Percentiles rank a stretch among this genome's conserved stretches.
phyloP scores from a whole-genome alignment of 805 yeast species.

The Hanseniaspora singularis region DNA sequence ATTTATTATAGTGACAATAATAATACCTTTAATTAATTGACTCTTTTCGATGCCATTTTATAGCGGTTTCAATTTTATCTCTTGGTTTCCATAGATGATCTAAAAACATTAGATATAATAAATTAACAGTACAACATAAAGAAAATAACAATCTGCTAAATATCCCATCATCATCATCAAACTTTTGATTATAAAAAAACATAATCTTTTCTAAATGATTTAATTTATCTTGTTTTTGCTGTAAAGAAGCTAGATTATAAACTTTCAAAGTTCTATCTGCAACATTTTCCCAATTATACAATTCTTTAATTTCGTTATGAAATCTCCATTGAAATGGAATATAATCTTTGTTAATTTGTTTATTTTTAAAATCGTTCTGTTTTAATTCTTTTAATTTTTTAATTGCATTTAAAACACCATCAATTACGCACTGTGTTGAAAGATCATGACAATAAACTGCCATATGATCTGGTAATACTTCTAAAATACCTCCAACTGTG shows the following conservation, averaged over 20 bases:
- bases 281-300: conserved; percentile 89
- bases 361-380: background rate
- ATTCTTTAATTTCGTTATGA: conserved; percentile 60
- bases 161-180: conserved; percentile 41
- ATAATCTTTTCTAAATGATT: conserved; percentile 48
- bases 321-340: conserved; percentile 35
- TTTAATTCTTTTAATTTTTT: conserved; percentile 30
- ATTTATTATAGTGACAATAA: too few relatives aligned
- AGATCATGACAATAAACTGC: conserved; percentile 75
- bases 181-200: conserved; percentile 40
- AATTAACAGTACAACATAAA: conserved; percentile 70
- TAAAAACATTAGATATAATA: conserved; percentile 47
- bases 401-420: conserved; percentile 63
- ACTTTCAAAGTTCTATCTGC: conserved; percentile 78
- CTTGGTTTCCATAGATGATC: conserved; percentile 58
- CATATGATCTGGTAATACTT: conserved; percentile 87
- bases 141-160: conserved; percentile 82
- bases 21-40: too few relatives aligned
- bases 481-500: conserved; percentile 94
- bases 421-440: conserved; percentile 69
- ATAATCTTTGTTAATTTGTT: background rate
- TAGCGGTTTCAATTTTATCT: conserved; percentile 54
- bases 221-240: conserved; percentile 34
- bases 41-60: conserved; percentile 45
- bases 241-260: conserved; percentile 39